Conservation (phyloP, 2,329 filamentous ascomycete species). For the Xylaria digitata region DNA sequence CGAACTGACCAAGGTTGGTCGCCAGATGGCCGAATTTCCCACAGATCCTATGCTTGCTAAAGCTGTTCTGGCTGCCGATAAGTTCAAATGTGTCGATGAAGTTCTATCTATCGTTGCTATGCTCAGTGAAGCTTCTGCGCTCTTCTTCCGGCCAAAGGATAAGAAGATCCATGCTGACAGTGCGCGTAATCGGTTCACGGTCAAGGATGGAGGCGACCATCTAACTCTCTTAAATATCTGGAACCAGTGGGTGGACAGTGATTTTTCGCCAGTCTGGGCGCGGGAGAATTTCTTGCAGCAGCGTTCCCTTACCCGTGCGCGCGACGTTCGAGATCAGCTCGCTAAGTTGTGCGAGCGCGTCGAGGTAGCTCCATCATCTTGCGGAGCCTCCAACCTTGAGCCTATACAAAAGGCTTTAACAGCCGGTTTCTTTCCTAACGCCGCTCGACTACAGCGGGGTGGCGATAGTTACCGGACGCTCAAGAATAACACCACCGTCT, state of each 20-base stretch:
- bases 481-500: constrained; percentile 88
- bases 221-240: constrained; percentile 90
- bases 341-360: constrained; percentile 93
- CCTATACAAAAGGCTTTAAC: constrained; percentile 90
- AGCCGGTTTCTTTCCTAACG: constrained; percentile 94
- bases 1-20: constrained; percentile 87
- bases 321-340: constrained; percentile 93
- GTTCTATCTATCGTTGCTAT: constrained; percentile 94
- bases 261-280: constrained; percentile 88
- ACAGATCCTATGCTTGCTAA: constrained; percentile 93
- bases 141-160: constrained; percentile 96
- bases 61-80: constrained; percentile 86
- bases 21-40: constrained; percentile 95
- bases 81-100: constrained; percentile 93
- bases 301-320: constrained; percentile 84
- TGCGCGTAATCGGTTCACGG: constrained; percentile 86
- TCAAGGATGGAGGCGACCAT: constrained; percentile 92
- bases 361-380: constrained; percentile 78
- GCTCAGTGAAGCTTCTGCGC: constrained; percentile 85
- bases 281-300: constrained; percentile 95
- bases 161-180: constrained; percentile 97
- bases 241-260: constrained; percentile 94
- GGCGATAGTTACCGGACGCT: constrained; percentile 92
- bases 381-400: constrained; percentile 75
- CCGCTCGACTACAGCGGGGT: constrained; percentile 82